These are phyloP conservation scores for Dipteronia sinensis DNA, from an alignment of 345 rosid species.

Conservation along the genomic window DNA sequence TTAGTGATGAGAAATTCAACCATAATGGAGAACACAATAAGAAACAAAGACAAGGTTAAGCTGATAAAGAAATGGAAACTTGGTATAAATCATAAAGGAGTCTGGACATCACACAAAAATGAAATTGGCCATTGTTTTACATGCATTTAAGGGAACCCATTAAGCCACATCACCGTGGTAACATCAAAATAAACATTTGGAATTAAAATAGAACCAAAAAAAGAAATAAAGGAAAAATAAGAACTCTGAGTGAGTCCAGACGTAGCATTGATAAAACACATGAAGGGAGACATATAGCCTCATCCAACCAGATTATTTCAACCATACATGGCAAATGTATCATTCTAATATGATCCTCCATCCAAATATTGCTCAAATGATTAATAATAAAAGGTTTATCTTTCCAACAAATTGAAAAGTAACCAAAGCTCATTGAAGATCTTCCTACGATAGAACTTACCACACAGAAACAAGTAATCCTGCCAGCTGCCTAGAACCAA, in stretches of 20 bases:
- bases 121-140: too few relatives aligned
- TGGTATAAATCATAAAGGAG: too few relatives aligned
- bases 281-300: neutral
- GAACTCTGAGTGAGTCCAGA: neutral
- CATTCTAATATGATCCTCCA: neutral
- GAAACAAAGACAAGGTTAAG: neutral
- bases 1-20: slow-evolving; percentile 16
- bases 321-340: neutral
- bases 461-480: slow-evolving; percentile 80
- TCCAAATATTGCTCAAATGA: slow-evolving; percentile 1
- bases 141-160: neutral
- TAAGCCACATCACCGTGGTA: neutral
- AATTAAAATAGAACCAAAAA: neutral
- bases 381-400: neutral
- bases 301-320: neutral
- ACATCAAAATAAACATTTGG: neutral
- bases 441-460: slow-evolving; percentile 34
- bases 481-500: slow-evolving; percentile 84
- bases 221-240: neutral
- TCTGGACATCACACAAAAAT: too few relatives aligned
- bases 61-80: neutral
- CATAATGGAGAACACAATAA: neutral
- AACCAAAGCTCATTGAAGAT: slow-evolving; percentile 6
- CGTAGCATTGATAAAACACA: neutral
- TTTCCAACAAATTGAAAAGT: neutral